Percentiles rank a stretch among this genome's conserved stretches.
Evolutionary conservation across 768 basidiomycete genomes (phyloP).

Genomic region (Lactarius deliciosus): DNA sequence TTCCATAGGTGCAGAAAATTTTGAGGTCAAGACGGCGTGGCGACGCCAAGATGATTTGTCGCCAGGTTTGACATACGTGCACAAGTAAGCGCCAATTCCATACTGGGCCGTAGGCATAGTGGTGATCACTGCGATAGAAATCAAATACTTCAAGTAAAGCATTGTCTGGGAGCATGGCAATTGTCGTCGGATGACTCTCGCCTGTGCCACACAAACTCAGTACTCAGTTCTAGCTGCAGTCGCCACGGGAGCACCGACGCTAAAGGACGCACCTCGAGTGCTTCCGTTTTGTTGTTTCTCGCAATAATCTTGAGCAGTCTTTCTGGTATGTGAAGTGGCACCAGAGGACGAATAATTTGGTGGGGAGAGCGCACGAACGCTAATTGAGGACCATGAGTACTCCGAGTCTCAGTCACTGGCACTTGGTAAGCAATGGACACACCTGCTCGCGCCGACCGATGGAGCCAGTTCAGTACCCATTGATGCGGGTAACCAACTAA

Average conservation of each 20-base stretch:
- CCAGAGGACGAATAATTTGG: background rate
- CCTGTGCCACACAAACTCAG: background rate
- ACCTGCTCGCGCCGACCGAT: no score
- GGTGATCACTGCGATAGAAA: background rate
- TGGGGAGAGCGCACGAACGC: background rate
- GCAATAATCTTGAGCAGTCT: background rate
- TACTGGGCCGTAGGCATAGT: fast-evolving
- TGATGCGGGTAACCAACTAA: no score
- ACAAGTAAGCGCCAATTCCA: background rate
- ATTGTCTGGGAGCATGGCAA: background rate
- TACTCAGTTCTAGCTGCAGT: no score
- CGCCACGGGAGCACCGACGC: no score
- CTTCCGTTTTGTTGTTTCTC: background rate
- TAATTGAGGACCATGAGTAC: background rate
- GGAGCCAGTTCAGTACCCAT: no score
- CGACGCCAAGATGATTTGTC: background rate
- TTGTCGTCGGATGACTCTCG: background rate
- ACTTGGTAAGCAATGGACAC: no score
- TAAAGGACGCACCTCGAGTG: background rate
- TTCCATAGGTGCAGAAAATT: background rate
- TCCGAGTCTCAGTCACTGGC: no score
- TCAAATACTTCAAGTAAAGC: background rate
- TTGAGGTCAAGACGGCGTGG: background rate
- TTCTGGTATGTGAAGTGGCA: background rate
- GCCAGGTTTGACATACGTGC: background rate